Base-by-base conservation (phyloP, 2,329 filamentous ascomycete genomes). In the Huntiella savannae region DNA sequence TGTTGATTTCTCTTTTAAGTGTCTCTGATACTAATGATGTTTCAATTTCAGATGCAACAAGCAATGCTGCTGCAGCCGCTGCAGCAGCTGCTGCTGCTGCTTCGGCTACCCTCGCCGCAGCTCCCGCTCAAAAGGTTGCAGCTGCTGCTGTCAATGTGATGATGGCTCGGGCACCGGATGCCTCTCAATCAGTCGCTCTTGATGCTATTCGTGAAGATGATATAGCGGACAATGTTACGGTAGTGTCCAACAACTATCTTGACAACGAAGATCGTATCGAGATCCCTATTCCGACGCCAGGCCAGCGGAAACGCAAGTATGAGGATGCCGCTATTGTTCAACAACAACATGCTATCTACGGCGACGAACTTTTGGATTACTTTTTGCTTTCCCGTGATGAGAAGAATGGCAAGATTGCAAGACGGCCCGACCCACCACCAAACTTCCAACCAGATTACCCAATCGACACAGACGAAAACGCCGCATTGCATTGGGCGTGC, bases 381-480 rank as follows among this genome's bases (percentile, higher is more conserved):
- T 98, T 96, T 57, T 79, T 96, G 63, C 77, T 88, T 39, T 77
- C 82, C 44, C 79, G 85, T 53, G 81, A 83, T 51, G 80, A 87
- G 60, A 78, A 81, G 49, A 48, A 46, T 12, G 44, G 48, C 12
- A 49, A 50, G n/a, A 74, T 77, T 15, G 76, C 78, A 56, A 75
- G 64, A 54, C 76, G 68, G 46, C 87, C 86, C 1, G 76, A 84
- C 50, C 87, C 88, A 2, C 91, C 91, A 0, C 67, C 77, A 33
- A 81, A 85, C 58, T 93, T 94, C 55, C 79, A 93, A 57, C 78
- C 92, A 4, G 82, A 98, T 61, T 82, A 84, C 60, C 71, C 79
- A n/a, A 95, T 98, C 52, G 91, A 98, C 59, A 82, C 86, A 38
- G 86, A 93, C 55, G 79, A 80, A 7, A 87, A 96, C 57, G 93